These are phyloP conservation scores for Malus hybrid DNA, from an alignment of 331 rosid species.

Conservation along the genomic window DNA sequence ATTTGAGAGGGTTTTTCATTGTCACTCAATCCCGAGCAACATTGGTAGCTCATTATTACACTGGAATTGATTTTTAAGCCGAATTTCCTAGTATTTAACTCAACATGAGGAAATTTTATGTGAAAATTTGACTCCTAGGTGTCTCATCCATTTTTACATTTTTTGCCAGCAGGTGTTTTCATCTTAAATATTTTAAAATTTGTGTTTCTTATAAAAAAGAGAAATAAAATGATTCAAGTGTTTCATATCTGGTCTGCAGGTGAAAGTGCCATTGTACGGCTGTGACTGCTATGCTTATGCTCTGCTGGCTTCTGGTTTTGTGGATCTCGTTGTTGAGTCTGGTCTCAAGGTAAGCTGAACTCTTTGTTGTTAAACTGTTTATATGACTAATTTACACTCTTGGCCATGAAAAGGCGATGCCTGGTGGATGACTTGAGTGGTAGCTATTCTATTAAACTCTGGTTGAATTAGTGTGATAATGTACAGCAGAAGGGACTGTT, in stretches of 20 bases:
- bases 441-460: neutral
- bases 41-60: neutral
- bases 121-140: neutral
- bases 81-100: neutral
- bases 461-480: neutral
- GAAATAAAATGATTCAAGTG: neutral
- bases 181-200: neutral
- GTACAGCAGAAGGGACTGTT: neutral
- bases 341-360: constrained; percentile 65
- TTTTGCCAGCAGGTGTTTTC: neutral
- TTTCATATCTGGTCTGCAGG: constrained; percentile 32
- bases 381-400: neutral
- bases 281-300: constrained; percentile 99
- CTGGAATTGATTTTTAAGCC: neutral
- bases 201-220: neutral
- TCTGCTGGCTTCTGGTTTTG: constrained; percentile 84
- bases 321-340: constrained; percentile 88
- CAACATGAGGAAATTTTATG: neutral
- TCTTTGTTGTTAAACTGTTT: neutral
- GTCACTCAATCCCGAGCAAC: neutral
- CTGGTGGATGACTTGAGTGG: neutral
- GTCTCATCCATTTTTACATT: neutral
- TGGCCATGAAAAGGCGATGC: neutral
- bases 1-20: neutral
- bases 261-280: constrained; percentile 83